phyloP scores from a whole-genome alignment of 257 asterid genomes.

The Leptodermis oblonga region DNA sequence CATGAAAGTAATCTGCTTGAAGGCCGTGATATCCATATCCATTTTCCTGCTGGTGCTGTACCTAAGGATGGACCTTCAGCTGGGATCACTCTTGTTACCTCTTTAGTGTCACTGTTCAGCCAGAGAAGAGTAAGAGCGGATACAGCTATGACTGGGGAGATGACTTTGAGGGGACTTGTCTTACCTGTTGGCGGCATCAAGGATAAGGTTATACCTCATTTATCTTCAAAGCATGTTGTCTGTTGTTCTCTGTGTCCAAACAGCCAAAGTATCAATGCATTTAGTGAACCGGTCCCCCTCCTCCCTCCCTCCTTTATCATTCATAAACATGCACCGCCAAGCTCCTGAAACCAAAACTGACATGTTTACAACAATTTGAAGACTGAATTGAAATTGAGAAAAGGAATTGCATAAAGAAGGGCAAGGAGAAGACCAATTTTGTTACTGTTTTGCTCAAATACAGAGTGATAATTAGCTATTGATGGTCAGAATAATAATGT shows the following conservation, averaged over 20 bases:
- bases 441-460: neutral
- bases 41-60: slow-evolving; percentile 98
- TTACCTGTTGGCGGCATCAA: slow-evolving; percentile 99
- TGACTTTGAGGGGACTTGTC: slow-evolving; percentile 92
- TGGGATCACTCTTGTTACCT: slow-evolving; percentile 96
- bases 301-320: neutral
- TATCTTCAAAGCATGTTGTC: neutral
- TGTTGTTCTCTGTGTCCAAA: neutral
- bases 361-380: neutral
- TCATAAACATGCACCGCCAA: neutral
- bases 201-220: slow-evolving; percentile 72
- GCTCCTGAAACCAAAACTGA: neutral
- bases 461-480: neutral
- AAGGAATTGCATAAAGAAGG: neutral
- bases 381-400: neutral
- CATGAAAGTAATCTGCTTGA: slow-evolving; percentile 73
- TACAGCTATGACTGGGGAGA: slow-evolving; percentile 99
- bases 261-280: neutral
- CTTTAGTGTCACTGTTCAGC: slow-evolving; percentile 94
- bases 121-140: slow-evolving; percentile 90
- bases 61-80: slow-evolving; percentile 99
- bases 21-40: slow-evolving; percentile 91
- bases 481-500: neutral
- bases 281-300: neutral
- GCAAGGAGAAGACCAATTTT: neutral